A percentile compares a stretch with the other conserved stretches of the same genome.
Evolutionary conservation across 345 rosid species (phyloP).

Genomic region (Lagerstroemia speciosa): DNA sequence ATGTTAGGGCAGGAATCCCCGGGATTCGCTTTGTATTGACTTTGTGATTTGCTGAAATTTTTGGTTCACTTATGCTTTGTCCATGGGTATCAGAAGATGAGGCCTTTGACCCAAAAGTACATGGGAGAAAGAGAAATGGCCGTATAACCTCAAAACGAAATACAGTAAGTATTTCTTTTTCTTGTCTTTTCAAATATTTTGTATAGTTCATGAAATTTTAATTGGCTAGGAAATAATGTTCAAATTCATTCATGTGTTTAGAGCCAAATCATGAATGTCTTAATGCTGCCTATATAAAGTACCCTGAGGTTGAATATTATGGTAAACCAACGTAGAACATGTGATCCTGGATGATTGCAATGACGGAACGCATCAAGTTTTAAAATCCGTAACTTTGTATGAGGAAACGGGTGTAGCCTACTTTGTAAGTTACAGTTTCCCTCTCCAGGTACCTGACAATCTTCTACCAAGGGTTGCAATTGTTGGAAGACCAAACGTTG

Average conservation of each 20-base stretch:
- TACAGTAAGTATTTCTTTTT: slow-evolving; percentile 20
- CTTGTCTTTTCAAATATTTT: no score
- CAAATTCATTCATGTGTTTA: no score
- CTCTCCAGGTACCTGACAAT: slow-evolving; percentile 76
- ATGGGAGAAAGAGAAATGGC: slow-evolving; percentile 45
- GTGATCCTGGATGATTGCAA: background rate
- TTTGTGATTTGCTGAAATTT: background rate
- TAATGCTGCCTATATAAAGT: background rate
- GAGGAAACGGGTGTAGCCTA: background rate
- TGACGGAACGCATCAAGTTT: no score
- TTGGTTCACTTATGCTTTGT: background rate
- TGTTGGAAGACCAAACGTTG: slow-evolving; percentile 96
- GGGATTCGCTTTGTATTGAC: background rate
- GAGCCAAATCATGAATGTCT: no score
- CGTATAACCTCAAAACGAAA: slow-evolving; percentile 21
- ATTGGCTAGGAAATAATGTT: background rate
- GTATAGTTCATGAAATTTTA: no score
- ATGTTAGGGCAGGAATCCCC: background rate
- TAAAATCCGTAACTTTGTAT: background rate
- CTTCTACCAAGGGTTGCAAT: slow-evolving; percentile 78
- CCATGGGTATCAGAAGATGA: slow-evolving; percentile 48
- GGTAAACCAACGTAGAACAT: background rate
- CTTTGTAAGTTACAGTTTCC: slow-evolving; percentile 10
- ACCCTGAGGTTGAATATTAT: background rate
- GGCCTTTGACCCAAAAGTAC: slow-evolving; percentile 31